phyloP scores from a whole-genome alignment of 495 filamentous ascomycete species.

The Arthonia radiata region DNA sequence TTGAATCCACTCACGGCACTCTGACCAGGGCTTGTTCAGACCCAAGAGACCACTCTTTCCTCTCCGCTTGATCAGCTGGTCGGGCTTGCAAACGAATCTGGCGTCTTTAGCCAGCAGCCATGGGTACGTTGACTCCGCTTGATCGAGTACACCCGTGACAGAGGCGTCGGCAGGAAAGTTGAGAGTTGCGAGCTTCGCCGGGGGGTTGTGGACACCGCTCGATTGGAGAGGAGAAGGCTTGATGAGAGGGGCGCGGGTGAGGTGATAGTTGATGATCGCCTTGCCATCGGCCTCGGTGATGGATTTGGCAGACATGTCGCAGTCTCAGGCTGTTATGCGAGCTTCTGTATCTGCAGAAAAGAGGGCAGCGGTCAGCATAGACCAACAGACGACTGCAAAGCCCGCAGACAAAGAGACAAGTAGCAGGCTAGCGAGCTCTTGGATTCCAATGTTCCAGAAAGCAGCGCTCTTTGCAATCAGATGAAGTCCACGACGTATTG shows the following conservation, averaged over 20 bases:
- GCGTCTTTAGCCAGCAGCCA: constrained; percentile 64
- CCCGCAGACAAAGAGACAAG: too few species aligned
- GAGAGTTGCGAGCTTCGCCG: constrained; percentile 71
- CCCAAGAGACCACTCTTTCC: constrained; percentile 94
- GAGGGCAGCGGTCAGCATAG: too few species aligned
- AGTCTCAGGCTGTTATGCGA: too few species aligned
- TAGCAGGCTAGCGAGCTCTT: too few species aligned
- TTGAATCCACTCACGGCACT: constrained; percentile 81
- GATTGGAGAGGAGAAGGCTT: constrained; percentile 85
- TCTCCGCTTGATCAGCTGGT: constrained; percentile 97
- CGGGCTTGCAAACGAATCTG: constrained; percentile 96
- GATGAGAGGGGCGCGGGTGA: constrained; percentile 92
- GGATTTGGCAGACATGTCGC: constrained; percentile 88
- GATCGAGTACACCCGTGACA: constrained; percentile 67
- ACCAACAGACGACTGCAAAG: too few species aligned
- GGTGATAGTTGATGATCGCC: constrained; percentile 99
- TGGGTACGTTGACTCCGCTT: constrained; percentile 84
- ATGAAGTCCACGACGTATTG: background rate
- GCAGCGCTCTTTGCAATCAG: constrained; percentile 1
- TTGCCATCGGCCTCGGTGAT: constrained; percentile 99
- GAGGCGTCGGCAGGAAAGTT: constrained; percentile 76
- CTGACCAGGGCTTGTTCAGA: constrained; percentile 91
- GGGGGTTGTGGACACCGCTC: constrained; percentile 70
- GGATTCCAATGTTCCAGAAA: too few species aligned
- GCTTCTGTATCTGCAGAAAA: too few species aligned